These are phyloP conservation scores for Zygosaccharomyces bisporus DNA, from an alignment of 805 yeast genomes.

Conservation along the genomic window DNA sequence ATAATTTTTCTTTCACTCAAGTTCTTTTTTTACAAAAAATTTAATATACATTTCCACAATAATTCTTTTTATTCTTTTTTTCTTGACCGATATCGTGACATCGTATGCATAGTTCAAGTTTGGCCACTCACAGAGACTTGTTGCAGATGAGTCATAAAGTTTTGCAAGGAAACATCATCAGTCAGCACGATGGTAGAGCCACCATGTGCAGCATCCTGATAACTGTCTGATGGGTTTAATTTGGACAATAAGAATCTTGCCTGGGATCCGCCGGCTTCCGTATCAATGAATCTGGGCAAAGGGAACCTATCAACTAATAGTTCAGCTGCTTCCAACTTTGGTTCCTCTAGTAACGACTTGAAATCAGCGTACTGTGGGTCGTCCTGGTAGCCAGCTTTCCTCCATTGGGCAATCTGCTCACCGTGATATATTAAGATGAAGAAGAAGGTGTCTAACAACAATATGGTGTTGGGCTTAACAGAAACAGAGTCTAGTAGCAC, in stretches of 20 bases:
- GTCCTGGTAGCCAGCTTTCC: conserved; percentile 91
- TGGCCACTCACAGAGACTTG: conserved; percentile 71
- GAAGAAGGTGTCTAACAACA: conserved; percentile 92
- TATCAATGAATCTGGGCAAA: conserved; percentile 92
- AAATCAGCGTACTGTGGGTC: conserved; percentile 86
- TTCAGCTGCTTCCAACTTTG: conserved; percentile 88
- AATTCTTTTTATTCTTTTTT: conserved; percentile 3
- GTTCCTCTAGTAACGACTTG: conserved; percentile 79
- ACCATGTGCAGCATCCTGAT: conserved; percentile 49
- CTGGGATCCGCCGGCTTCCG: conserved; percentile 98
- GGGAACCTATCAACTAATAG: conserved; percentile 93
- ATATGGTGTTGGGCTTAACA: conserved; percentile 79
- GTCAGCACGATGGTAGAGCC: conserved; percentile 82
- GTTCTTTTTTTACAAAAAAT: conserved; percentile 5
- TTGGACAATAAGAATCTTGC: conserved; percentile 94
- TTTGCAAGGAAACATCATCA: conserved; percentile 92
- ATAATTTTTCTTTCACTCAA: background rate
- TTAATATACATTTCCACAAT: conserved; percentile 3
- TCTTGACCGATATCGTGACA: conserved; percentile 2
- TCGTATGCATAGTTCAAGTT: conserved; percentile 17
- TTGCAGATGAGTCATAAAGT: conserved; percentile 91
- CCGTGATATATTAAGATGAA: conserved; percentile 95
- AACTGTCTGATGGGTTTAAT: conserved; percentile 88
- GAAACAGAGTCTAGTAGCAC: conserved; percentile 92
- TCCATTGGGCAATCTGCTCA: conserved; percentile 91